Evolutionary conservation across 2,329 filamentous ascomycete species (phyloP).

Genomic region (Colletotrichum musae): DNA sequence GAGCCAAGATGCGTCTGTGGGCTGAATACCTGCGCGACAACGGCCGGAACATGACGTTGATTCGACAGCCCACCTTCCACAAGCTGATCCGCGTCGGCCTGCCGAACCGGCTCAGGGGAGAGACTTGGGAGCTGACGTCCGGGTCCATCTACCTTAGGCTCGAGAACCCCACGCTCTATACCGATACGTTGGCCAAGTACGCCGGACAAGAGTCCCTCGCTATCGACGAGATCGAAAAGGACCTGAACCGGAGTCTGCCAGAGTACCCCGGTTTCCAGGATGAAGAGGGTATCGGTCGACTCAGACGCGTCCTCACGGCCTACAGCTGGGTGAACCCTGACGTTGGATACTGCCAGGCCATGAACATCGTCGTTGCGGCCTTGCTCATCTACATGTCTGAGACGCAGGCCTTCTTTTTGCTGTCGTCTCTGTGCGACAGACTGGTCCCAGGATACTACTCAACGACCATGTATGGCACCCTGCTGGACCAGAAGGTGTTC

Average conservation of each 20-base stretch:
- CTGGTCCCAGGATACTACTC: slow-evolving; percentile 97
- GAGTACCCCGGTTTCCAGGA: slow-evolving; percentile 98
- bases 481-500: slow-evolving; percentile 97
- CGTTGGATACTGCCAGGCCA: slow-evolving; percentile 98
- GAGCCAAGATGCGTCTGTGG: slow-evolving; percentile 98
- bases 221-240: slow-evolving; percentile 99
- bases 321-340: slow-evolving; percentile 98
- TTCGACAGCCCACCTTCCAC: slow-evolving; percentile 97
- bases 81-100: slow-evolving; percentile 96
- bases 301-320: slow-evolving; percentile 92
- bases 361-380: slow-evolving; percentile 99
- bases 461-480: slow-evolving; percentile 98
- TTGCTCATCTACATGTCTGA: slow-evolving; percentile 99
- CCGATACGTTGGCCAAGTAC: slow-evolving; percentile 87
- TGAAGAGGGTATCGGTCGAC: slow-evolving; percentile 91
- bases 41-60: slow-evolving; percentile 90
- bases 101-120: slow-evolving; percentile 91
- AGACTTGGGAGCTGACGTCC: slow-evolving; percentile 96
- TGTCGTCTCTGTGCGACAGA: slow-evolving; percentile 92
- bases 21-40: slow-evolving; percentile 97
- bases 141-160: slow-evolving; percentile 91
- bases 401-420: slow-evolving; percentile 92
- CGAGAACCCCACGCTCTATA: slow-evolving; percentile 86
- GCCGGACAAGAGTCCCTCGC: slow-evolving; percentile 91
- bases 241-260: slow-evolving; percentile 94